phyloP scores from a whole-genome alignment of 2,329 filamentous ascomycete genomes.

The Phaeophleospora eucalypticola region DNA sequence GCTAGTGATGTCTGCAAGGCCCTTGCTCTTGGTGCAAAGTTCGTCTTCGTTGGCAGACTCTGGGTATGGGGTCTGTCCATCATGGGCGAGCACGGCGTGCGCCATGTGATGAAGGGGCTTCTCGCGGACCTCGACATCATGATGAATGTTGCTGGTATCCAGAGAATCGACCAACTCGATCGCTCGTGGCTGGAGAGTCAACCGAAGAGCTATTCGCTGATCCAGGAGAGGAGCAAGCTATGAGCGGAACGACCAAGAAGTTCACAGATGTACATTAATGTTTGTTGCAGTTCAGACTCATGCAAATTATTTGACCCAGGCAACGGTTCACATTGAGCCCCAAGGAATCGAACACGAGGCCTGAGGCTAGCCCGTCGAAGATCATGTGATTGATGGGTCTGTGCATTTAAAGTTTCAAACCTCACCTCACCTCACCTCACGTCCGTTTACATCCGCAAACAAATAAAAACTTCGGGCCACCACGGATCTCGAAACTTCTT shows the following conservation, averaged over 20 bases:
- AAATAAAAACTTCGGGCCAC: too few species aligned
- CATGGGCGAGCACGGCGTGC: conserved; percentile 57
- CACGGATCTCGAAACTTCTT: too few species aligned
- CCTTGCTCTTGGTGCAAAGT: conserved; percentile 57
- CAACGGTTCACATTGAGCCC: not conserved
- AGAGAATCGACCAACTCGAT: conserved; percentile 51
- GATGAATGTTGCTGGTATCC: conserved; percentile 57
- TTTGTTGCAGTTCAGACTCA: not conserved
- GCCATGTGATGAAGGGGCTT: conserved; percentile 59
- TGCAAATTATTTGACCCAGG: not conserved
- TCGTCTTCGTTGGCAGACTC: conserved; percentile 58
- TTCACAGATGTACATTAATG: too few species aligned
- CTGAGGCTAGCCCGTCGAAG: too few species aligned
- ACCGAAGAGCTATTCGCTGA: conserved; percentile 21
- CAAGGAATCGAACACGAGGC: too few species aligned
- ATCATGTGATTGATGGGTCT: too few species aligned
- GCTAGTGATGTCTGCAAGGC: conserved; percentile 59
- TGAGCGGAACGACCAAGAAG: too few species aligned
- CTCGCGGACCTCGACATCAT: conserved; percentile 60
- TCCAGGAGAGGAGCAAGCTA: conserved; percentile 26
- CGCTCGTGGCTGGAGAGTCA: conserved; percentile 32
- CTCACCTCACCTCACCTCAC: too few species aligned
- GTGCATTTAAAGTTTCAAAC: too few species aligned
- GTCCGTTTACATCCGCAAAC: too few species aligned
- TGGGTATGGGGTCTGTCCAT: conserved; percentile 60